phyloP scores from a whole-genome alignment of 805 yeast species.

The Groenewaldozyma tartarivorans region DNA sequence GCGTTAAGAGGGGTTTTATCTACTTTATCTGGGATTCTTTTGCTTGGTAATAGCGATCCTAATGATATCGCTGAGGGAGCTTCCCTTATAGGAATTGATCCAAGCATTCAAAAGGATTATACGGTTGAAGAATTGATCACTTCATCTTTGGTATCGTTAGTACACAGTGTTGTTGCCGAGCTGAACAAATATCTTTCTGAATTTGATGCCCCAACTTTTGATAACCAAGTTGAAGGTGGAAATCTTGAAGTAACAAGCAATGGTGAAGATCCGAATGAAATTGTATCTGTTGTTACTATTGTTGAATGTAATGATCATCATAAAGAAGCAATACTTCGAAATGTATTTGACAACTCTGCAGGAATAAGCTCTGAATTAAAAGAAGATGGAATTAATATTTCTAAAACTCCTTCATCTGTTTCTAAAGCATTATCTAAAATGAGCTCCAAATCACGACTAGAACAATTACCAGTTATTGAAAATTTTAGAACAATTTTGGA shows the following conservation, averaged over 20 bases:
- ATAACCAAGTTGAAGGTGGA: too few species aligned
- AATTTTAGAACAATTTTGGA: slow-evolving; percentile 19
- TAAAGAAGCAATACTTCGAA: slow-evolving; percentile 20
- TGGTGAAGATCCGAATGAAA: slow-evolving; percentile 19
- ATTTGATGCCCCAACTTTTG: slow-evolving; percentile 17
- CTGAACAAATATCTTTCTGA: slow-evolving; percentile 27
- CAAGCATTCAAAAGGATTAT: slow-evolving; percentile 18
- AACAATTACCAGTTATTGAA: slow-evolving; percentile 11
- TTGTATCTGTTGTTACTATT: slow-evolving; percentile 29
- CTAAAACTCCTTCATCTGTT: slow-evolving; percentile 16
- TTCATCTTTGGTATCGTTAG: slow-evolving; percentile 26
- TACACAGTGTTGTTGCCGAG: slow-evolving; percentile 25
- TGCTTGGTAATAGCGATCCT: slow-evolving; percentile 23
- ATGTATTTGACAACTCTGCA: slow-evolving; percentile 27
- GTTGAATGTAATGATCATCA: slow-evolving; percentile 25
- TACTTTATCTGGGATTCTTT: slow-evolving; percentile 30
- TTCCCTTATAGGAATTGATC: slow-evolving; percentile 30
- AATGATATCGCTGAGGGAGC: slow-evolving; percentile 34
- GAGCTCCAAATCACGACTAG: not conserved
- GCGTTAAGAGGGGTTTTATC: slow-evolving; percentile 26
- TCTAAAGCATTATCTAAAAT: slow-evolving; percentile 10
- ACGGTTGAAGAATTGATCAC: slow-evolving; percentile 25
- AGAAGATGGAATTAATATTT: slow-evolving; percentile 27
- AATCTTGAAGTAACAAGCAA: not conserved
- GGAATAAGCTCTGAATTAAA: slow-evolving; percentile 31